These are phyloP conservation scores for Rutstroemia sp. DNA, from an alignment of 2,329 filamentous ascomycete genomes.

Conservation along the genomic window DNA sequence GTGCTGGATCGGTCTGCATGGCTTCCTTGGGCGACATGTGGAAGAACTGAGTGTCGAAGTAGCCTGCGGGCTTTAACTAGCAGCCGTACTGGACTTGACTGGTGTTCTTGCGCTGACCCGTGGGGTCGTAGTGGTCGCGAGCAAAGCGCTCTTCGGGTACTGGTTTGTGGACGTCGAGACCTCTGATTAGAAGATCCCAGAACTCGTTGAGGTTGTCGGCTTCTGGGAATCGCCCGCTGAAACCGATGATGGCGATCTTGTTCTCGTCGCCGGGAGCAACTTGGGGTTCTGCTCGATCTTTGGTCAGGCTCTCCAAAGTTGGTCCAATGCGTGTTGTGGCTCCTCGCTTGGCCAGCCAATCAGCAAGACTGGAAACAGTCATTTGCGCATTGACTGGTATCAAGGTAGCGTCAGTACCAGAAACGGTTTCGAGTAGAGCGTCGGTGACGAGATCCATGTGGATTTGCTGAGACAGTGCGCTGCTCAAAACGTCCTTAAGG, in stretches of 20 bases:
- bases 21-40: slow-evolving; percentile 78
- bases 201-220: slow-evolving; percentile 56
- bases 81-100: slow-evolving; percentile 67
- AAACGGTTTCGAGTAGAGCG: too few relatives aligned
- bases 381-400: too few relatives aligned
- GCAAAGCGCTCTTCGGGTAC: slow-evolving; percentile 58
- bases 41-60: slow-evolving; percentile 75
- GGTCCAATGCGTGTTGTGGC: too few relatives aligned
- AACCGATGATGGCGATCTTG: slow-evolving; percentile 69
- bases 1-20: slow-evolving; percentile 71
- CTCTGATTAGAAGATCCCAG: slow-evolving; percentile 61
- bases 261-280: too few relatives aligned
- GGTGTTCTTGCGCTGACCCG: slow-evolving; percentile 67
- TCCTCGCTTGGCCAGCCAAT: too few relatives aligned
- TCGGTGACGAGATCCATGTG: too few relatives aligned
- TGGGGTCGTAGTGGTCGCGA: slow-evolving; percentile 57
- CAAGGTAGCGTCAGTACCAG: too few relatives aligned
- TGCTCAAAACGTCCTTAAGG: too few relatives aligned
- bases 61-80: slow-evolving; percentile 60
- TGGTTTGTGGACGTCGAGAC: slow-evolving; percentile 54
- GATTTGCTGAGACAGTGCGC: too few relatives aligned
- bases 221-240: slow-evolving; percentile 65
- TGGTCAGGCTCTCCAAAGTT: too few relatives aligned
- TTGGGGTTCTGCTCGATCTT: too few relatives aligned
- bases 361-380: too few relatives aligned